Conservation (phyloP, 495 filamentous ascomycete species). For the Mycothermus thermophilus region DNA sequence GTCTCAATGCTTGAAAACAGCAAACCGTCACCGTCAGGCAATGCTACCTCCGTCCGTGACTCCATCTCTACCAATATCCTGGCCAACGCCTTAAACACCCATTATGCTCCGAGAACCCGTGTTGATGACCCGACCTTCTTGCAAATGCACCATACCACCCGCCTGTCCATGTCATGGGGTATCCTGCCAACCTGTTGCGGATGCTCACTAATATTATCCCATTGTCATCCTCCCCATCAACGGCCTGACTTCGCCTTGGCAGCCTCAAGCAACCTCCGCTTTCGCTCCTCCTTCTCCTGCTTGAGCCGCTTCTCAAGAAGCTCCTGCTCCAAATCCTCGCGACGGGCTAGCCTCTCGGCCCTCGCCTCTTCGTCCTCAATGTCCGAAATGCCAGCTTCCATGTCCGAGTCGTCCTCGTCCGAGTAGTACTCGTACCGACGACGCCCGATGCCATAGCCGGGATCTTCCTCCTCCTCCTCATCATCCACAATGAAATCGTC, state of each 20-base stretch:
- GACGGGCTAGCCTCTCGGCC: slow-evolving; percentile 32
- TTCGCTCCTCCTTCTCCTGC: slow-evolving; percentile 33
- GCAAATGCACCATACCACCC: no score
- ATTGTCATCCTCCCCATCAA: no score
- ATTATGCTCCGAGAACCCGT: no score
- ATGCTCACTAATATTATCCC: no score
- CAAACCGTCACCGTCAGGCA: no score
- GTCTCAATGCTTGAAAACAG: no score
- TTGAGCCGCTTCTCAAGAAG: slow-evolving; percentile 29
- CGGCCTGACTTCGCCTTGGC: slow-evolving; percentile 9
- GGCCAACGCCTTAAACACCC: no score
- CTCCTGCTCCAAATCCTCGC: slow-evolving; percentile 40
- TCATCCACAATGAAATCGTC: slow-evolving; percentile 43
- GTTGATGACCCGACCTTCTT: no score
- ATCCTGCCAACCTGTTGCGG: no score
- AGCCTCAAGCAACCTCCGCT: slow-evolving; percentile 12
- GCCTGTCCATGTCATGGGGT: no score
- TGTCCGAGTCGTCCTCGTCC: slow-evolving; percentile 35
- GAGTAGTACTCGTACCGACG: slow-evolving; percentile 20
- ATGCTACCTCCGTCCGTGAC: no score
- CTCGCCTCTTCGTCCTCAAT: slow-evolving; percentile 44
- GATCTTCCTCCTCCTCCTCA: slow-evolving; percentile 34
- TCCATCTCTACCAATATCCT: no score
- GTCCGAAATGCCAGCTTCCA: slow-evolving; percentile 48
- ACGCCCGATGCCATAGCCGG: slow-evolving; percentile 15